These are phyloP conservation scores for Ascosphaera apis DNA, from an alignment of 2,329 filamentous ascomycete species.

Conservation along the genomic window DNA sequence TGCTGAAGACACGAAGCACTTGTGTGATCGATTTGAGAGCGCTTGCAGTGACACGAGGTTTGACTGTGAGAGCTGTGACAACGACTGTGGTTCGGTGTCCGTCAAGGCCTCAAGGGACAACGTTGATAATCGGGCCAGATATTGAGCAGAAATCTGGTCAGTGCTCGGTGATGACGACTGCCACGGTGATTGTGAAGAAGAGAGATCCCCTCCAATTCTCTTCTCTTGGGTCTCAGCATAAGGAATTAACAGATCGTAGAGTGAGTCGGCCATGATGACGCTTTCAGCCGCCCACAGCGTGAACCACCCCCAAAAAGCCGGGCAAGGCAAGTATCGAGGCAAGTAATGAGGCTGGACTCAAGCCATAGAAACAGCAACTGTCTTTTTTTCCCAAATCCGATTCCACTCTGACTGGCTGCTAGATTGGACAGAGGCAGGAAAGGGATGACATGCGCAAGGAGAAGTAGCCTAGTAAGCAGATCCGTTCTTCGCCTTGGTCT, in stretches of 20 bases:
- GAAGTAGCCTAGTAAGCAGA: too few relatives aligned
- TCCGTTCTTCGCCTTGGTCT: too few relatives aligned
- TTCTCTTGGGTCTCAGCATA: conserved; percentile 33
- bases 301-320: too few relatives aligned
- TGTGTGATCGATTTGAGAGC: conserved; percentile 74
- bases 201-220: conserved; percentile 12
- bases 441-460: too few relatives aligned
- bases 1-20: conserved; percentile 58
- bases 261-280: conserved; percentile 39
- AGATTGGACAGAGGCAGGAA: too few relatives aligned
- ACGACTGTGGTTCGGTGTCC: conserved; percentile 50
- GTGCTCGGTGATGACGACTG: too few relatives aligned
- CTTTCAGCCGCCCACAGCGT: too few relatives aligned
- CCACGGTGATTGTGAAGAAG: conserved; percentile 17
- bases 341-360: too few relatives aligned
- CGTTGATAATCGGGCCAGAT: conserved; percentile 55
- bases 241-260: conserved; percentile 50
- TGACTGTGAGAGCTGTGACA: conserved; percentile 63
- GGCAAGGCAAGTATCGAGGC: too few relatives aligned
- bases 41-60: conserved; percentile 63
- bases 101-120: conserved; percentile 52
- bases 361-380: too few relatives aligned
- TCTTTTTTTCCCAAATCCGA: too few relatives aligned
- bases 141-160: conserved; percentile 32
- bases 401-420: too few relatives aligned